phyloP scores from a whole-genome alignment of 345 rosid species.

The Camelina neglecta region DNA sequence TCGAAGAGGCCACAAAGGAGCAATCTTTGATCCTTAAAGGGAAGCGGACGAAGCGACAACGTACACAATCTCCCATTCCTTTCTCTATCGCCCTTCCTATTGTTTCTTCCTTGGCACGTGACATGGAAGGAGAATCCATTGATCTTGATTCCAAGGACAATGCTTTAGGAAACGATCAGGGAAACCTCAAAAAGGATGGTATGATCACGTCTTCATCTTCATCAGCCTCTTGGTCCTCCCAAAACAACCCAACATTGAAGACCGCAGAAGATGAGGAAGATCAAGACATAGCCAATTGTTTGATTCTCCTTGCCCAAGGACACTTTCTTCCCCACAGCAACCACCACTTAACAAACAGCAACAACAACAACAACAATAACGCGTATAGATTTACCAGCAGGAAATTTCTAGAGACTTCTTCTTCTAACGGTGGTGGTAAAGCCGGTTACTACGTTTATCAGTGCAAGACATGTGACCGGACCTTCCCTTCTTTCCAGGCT shows the following conservation, averaged over 20 bases:
- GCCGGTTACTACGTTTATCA: slow-evolving; percentile 76
- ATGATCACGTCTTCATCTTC: slow-evolving; percentile 38
- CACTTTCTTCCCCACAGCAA: slow-evolving; percentile 36
- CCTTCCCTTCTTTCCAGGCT: slow-evolving; percentile 94
- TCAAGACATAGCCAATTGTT: slow-evolving; percentile 88
- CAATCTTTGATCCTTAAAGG: slow-evolving; percentile 59
- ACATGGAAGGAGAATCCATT: slow-evolving; percentile 41
- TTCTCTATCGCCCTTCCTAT: slow-evolving; percentile 47
- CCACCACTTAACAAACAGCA: slow-evolving; percentile 20
- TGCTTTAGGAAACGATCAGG: slow-evolving; percentile 36
- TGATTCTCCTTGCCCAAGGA: slow-evolving; percentile 87
- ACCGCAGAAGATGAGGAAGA: slow-evolving; percentile 57
- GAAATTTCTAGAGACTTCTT: slow-evolving; percentile 63
- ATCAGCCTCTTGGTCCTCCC: slow-evolving; percentile 49
- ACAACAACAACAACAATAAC: slow-evolving; percentile 18
- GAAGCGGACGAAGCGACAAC: slow-evolving; percentile 74
- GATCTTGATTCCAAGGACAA: slow-evolving; percentile 45
- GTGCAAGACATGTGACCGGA: slow-evolving; percentile 86
- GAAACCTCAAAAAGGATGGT: slow-evolving; percentile 18
- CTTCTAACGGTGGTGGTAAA: slow-evolving; percentile 52
- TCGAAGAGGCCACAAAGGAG: slow-evolving; percentile 56
- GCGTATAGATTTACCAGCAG: slow-evolving; percentile 61
- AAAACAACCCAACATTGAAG: slow-evolving; percentile 45
- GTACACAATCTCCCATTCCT: slow-evolving; percentile 67
- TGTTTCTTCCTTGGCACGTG: slow-evolving; percentile 22